Evolutionary conservation across 371 early-diverging fungal genomes (phyloP), one percentile per base, ranked within the genome.

Genomic region (Mortierella sp.): DNA sequence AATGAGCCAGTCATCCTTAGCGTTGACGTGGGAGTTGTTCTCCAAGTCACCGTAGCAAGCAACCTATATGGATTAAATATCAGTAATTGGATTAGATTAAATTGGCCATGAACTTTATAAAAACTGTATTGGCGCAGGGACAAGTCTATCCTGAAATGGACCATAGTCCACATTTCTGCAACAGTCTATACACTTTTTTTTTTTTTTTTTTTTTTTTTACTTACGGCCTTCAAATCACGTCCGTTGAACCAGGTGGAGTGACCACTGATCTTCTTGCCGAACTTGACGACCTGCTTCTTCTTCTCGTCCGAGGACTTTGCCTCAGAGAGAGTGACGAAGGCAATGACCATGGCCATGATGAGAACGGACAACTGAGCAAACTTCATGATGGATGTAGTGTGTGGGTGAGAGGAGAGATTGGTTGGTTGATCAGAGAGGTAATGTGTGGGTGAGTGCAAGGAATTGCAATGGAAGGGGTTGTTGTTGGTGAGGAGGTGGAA

Each of bases 231-330:
- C 47, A 81, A 58, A 22, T 81, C 66, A 43, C 65, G 63, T 28
- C 81, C 81, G 21, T 75, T 75, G 70, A 81, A 81, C 81, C 81
- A 81, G 63, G 81, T 81, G 22, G 76, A 75, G 36, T 47, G 33
- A n/a, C 76, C 81, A 4, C 6, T 10, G 19, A 52, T 1, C 36
- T 72, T 69, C 59, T 67, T 69, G 60, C 47, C 50, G 60, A 55
- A 74, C 1, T 38, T 28, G 57, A 79, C 69, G 6, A 43, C 53
- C 59, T 72, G 72, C 22, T 69, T 69, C 28, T 28, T 28, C 28
- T 28, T 28, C 28, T 28, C 28, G 28, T 28, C 28, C 1, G 28
- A 28, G 15, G 70, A 40, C 8, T 55, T 58, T 21, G 80, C 80
- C 13, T 79, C 80, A 58, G 50, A 70, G 33, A 70, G 32, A 32